Conservation (phyloP, 306 rosid genomes). For the Hippophae rhamnoides region DNA sequence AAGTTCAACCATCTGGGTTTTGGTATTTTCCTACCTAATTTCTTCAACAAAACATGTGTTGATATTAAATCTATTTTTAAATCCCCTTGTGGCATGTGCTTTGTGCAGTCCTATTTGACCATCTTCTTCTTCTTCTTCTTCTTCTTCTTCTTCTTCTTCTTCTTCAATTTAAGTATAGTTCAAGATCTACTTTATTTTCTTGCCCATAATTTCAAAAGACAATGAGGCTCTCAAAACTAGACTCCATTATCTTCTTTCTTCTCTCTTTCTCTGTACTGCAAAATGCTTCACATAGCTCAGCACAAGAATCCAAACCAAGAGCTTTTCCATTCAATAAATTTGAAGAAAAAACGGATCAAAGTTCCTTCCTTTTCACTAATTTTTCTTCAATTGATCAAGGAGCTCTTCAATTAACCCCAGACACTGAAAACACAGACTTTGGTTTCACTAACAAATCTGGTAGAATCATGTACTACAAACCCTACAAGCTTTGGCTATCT, state of each 20-base stretch:
- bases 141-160: no score
- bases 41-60: no score
- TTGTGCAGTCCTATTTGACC: no score
- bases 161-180: no score
- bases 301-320: neutral
- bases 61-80: no score
- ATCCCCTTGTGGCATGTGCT: no score
- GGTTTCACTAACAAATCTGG: slow-evolving; percentile 18
- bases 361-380: neutral
- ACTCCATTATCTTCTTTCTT: neutral
- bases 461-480: slow-evolving; percentile 24
- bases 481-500: slow-evolving; percentile 31
- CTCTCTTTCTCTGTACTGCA: neutral
- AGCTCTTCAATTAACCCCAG: slow-evolving; percentile 44
- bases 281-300: neutral
- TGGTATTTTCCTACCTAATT: no score
- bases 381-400: neutral
- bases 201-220: no score
- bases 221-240: no score
- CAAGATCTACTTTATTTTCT: no score
- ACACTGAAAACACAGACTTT: neutral
- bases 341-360: neutral
- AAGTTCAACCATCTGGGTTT: no score
- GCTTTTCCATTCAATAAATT: slow-evolving; percentile 8
- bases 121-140: no score